Conservation (phyloP, 2,329 filamentous ascomycete species). For the Ceratocystis colombiana region DNA sequence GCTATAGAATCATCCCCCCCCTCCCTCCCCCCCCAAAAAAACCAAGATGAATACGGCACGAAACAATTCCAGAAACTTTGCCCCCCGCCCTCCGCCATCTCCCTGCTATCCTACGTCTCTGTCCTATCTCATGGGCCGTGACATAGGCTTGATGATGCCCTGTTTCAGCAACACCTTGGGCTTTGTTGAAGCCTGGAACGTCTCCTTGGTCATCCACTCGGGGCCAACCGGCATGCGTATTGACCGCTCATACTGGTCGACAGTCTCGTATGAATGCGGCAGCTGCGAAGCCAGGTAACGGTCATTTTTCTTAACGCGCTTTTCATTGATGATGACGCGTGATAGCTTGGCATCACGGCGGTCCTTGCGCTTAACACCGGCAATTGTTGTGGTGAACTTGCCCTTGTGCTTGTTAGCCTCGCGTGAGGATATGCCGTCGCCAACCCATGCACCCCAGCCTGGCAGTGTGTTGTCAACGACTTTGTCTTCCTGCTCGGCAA, state of each 20-base stretch:
- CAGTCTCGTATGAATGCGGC: slow-evolving; percentile 81
- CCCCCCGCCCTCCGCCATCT: no score
- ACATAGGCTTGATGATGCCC: slow-evolving; percentile 79
- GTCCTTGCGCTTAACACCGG: slow-evolving; percentile 65
- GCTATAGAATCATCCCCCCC: no score
- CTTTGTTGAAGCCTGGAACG: slow-evolving; percentile 80
- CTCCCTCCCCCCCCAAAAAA: no score
- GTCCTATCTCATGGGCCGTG: slow-evolving; percentile 51
- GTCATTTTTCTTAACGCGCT: slow-evolving; percentile 77
- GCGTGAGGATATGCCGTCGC: slow-evolving; percentile 65
- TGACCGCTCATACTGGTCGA: slow-evolving; percentile 80
- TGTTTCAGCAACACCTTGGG: slow-evolving; percentile 84
- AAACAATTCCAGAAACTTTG: no score
- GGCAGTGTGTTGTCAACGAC: slow-evolving; percentile 74
- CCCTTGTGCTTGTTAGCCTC: slow-evolving; percentile 54
- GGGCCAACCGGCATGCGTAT: slow-evolving; percentile 78
- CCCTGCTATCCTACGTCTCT: no score
- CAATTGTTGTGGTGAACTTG: slow-evolving; percentile 53
- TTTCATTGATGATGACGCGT: slow-evolving; percentile 86
- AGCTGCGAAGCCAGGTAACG: slow-evolving; percentile 77
- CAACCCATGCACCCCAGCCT: slow-evolving; percentile 90
- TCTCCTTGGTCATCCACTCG: slow-evolving; percentile 95
- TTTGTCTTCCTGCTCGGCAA: slow-evolving; percentile 71
- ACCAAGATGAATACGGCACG: no score
- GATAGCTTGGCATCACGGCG: slow-evolving; percentile 75